Evolutionary conservation across 2,329 filamentous ascomycete species (phyloP), one percentile per base, ranked within the genome.

Genomic region (Thelonectria rubi): DNA sequence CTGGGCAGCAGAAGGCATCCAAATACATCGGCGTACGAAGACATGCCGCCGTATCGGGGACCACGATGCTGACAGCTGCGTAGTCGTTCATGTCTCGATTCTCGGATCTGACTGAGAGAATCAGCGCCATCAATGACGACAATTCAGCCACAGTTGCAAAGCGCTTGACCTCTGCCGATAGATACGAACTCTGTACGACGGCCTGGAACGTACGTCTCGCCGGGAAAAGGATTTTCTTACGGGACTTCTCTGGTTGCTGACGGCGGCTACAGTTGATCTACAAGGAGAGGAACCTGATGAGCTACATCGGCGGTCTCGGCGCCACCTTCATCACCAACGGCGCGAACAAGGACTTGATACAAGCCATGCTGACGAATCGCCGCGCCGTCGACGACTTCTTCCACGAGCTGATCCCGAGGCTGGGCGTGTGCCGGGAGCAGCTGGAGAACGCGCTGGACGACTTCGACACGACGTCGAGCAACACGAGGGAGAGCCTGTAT

Each of bases 81-180:
- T 26, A 59, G 57, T 34, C 39, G 2, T 32, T 53, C 15, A 3
- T 55, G 43, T 40, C 40, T 6, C 18, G 49, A 37, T 50, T 59
- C 12, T 5, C 17, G 2, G 26, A 59, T 43, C 17, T 59, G 9
- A 47, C 39, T 9, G 32, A 21, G 3, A 34, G 5, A 49, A 17
- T 59, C 24, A 11, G 12, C 7, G 14, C 18, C 17, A 34, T 54
- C 10, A 59, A 55, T 26, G 11, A 53, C 3, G 57, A 48, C 26
- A 49, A 55, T 15, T 5, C 14, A 9, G n/a, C 3, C 12, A 14
- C 15, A 12, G 14, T 12, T 11, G 10, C 43, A 3, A 24, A 26
- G 5, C 21, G 12, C 1, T 53, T 47, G 26, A 39, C 43, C 7
- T 20, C 17, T 5, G 3, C 2, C 5, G 49, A 55, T 3, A 49